A percentile compares a stretch with the other conserved stretches of the same genome.
Conservation (phyloP, 768 basidiomycete genomes). For the Suillus occidentalis region DNA sequence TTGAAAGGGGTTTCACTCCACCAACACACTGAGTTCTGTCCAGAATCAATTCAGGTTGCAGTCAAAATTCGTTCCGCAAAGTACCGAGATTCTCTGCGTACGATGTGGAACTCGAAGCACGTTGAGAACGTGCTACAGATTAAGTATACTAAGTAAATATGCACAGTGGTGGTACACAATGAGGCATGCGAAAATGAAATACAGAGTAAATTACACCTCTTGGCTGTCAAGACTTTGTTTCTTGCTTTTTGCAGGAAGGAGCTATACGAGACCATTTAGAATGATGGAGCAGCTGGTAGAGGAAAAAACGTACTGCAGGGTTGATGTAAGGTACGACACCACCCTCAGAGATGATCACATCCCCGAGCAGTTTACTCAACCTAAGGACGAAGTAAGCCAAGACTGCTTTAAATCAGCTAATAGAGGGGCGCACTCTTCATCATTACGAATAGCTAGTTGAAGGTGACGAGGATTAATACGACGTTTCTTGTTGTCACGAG, state of each 20-base stretch:
- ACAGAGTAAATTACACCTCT: constrained; percentile 23
- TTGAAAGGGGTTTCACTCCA: neutral
- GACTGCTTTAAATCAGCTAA: neutral
- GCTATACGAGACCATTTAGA: constrained; percentile 14
- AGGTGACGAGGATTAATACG: constrained; percentile 96
- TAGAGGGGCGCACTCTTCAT: constrained; percentile 66
- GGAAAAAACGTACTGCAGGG: constrained; percentile 41
- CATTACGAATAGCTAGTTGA: constrained; percentile 92
- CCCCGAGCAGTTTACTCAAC: constrained; percentile 68
- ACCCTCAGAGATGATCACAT: constrained; percentile 93
- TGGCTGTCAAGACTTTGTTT: constrained; percentile 34
- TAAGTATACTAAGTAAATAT: constrained; percentile 7
- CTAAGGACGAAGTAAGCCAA: constrained; percentile 32
- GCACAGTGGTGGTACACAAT: neutral
- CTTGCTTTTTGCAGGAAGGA: constrained; percentile 32
- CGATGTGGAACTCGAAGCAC: neutral
- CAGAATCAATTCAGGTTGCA: neutral
- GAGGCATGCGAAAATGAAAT: neutral
- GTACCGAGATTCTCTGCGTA: neutral
- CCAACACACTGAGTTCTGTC: neutral
- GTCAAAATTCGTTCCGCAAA: neutral
- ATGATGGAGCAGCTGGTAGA: neutral
- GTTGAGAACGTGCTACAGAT: neutral
- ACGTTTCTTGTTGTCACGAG: constrained; percentile 91
- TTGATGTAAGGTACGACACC: constrained; percentile 88